Evolutionary conservation across 2,329 filamentous ascomycete species (phyloP).

Genomic region (Verticillium nonalfalfae): DNA sequence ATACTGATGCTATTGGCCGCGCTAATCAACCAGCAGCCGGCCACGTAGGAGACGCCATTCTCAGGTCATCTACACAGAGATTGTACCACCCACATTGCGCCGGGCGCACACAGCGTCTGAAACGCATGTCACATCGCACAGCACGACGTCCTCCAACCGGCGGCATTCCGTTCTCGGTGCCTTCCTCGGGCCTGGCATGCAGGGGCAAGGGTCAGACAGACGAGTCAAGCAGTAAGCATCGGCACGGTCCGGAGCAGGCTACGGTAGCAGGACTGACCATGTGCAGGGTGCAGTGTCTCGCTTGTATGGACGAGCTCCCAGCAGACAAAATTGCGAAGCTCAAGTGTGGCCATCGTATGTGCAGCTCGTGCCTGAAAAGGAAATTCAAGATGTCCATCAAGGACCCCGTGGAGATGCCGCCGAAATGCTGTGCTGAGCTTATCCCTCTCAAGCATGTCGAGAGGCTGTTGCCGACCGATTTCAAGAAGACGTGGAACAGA

Average conservation of each 20-base stretch:
- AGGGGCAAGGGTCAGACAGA: slow-evolving; percentile 15
- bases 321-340: slow-evolving; percentile 61
- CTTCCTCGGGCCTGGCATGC: slow-evolving; percentile 3
- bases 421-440: slow-evolving; percentile 68
- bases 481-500: slow-evolving; percentile 75
- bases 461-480: slow-evolving; percentile 62
- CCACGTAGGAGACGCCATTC: slow-evolving; percentile 3
- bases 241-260: background rate
- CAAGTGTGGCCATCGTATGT: slow-evolving; percentile 77
- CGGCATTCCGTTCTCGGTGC: slow-evolving; percentile 5
- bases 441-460: slow-evolving; percentile 76
- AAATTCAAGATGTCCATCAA: slow-evolving; percentile 70
- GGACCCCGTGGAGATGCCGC: slow-evolving; percentile 79
- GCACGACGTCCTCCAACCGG: slow-evolving; percentile 9
- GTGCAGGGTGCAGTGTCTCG: slow-evolving; percentile 55
- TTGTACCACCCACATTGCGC: slow-evolving; percentile 1
- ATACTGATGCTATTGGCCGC: background rate
- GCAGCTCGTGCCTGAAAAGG: slow-evolving; percentile 66
- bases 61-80: slow-evolving; percentile 6
- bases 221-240: slow-evolving; percentile 19
- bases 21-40: slow-evolving; percentile 3
- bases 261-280: background rate
- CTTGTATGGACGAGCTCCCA: slow-evolving; percentile 65
- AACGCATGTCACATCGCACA: slow-evolving; percentile 11
- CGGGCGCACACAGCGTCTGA: slow-evolving; percentile 8